Evolutionary conservation across 148 eudicot genomes (phyloP).

Genomic region (Chenopodium suecicum): DNA sequence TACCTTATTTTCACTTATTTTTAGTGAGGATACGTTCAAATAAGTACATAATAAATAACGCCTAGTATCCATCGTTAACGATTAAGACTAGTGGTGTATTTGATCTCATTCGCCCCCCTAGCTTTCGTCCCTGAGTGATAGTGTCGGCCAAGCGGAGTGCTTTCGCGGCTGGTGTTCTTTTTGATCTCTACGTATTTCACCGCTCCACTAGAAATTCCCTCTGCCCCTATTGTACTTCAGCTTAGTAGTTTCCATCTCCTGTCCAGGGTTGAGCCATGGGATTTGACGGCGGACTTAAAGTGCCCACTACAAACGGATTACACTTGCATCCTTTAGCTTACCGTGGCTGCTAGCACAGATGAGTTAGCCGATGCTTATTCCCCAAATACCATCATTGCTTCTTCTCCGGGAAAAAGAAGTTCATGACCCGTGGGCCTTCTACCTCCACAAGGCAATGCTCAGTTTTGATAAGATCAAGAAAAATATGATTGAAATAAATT

Average conservation of each 20-base stretch:
- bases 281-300: conserved; percentile 13
- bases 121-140: neutral
- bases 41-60: too few relatives aligned
- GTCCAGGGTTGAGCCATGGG: conserved; percentile 15
- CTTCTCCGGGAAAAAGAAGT: conserved; percentile 16
- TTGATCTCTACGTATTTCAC: conserved; percentile 7
- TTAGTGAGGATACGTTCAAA: too few relatives aligned
- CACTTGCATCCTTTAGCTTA: conserved; percentile 1
- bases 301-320: conserved; percentile 12
- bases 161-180: neutral
- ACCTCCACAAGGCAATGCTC: neutral
- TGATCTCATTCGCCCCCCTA: neutral
- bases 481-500: too few relatives aligned
- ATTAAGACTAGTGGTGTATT: neutral
- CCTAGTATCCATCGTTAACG: too few relatives aligned
- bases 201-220: conserved; percentile 1
- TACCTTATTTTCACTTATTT: too few relatives aligned
- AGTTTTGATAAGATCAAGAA: too few relatives aligned
- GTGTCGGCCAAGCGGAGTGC: neutral
- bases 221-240: conserved; percentile 7
- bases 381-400: neutral
- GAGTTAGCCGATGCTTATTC: conserved; percentile 8
- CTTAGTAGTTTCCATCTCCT: conserved; percentile 2
- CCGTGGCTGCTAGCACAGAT: neutral
- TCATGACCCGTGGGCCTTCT: conserved; percentile 13